Conservation (phyloP, 2,329 filamentous ascomycete genomes). For the Phoma sp. region DNA sequence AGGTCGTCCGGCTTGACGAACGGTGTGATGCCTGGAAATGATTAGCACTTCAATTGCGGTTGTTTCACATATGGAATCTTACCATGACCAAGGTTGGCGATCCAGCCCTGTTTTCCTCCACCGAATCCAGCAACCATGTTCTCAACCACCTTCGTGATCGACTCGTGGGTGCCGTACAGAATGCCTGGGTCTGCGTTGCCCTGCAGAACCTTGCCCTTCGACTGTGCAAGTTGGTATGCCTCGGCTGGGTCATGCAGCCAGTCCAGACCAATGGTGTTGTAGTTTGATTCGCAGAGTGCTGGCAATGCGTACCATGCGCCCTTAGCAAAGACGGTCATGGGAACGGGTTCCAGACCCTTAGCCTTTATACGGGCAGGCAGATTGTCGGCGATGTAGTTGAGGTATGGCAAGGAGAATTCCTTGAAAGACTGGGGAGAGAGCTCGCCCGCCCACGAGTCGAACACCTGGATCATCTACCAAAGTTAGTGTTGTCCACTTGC, state of each 20-base stretch:
- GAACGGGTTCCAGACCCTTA: slow-evolving; percentile 79
- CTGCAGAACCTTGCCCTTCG: slow-evolving; percentile 81
- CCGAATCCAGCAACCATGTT: slow-evolving; percentile 87
- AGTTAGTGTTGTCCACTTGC: slow-evolving; percentile 22
- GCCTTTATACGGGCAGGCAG: slow-evolving; percentile 77
- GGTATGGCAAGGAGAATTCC: slow-evolving; percentile 84
- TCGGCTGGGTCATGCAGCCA: slow-evolving; percentile 91
- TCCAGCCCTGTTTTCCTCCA: slow-evolving; percentile 89
- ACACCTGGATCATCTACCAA: slow-evolving; percentile 83
- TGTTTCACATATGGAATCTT: slow-evolving; percentile 42
- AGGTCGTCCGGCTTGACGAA: slow-evolving; percentile 93
- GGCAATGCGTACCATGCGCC: slow-evolving; percentile 96
- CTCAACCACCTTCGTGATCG: slow-evolving; percentile 83
- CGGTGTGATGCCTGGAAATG: slow-evolving; percentile 79
- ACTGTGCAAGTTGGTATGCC: slow-evolving; percentile 76
- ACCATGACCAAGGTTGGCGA: slow-evolving; percentile 96
- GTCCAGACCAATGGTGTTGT: slow-evolving; percentile 92
- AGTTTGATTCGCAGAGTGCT: slow-evolving; percentile 84
- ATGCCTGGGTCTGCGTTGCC: slow-evolving; percentile 96
- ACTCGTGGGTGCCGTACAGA: slow-evolving; percentile 81
- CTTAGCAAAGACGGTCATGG: slow-evolving; percentile 98
- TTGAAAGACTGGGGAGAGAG: slow-evolving; percentile 84
- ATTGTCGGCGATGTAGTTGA: slow-evolving; percentile 81
- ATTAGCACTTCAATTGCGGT: slow-evolving; percentile 23
- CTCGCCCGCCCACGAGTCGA: slow-evolving; percentile 98